Evolutionary conservation across 768 basidiomycete genomes (phyloP).

Genomic region (Russula foetens): DNA sequence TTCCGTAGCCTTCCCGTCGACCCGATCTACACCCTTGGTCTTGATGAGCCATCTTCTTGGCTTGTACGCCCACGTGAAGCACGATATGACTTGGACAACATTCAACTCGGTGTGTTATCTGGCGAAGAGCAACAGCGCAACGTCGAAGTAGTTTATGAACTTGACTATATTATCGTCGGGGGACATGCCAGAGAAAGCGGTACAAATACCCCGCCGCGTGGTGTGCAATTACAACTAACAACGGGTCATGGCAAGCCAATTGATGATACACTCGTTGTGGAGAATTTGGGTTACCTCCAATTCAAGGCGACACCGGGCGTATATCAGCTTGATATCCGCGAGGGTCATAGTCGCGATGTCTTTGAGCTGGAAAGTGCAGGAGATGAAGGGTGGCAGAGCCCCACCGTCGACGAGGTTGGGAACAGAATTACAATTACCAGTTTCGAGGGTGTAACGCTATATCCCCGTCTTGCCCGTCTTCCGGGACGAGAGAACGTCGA

Average conservation of each 20-base stretch:
- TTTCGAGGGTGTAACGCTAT: conserved; percentile 86
- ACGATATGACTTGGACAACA: conserved; percentile 91
- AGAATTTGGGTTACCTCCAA: conserved; percentile 93
- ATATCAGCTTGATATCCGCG: conserved; percentile 73
- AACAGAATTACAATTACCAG: conserved; percentile 74
- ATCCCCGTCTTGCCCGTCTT: conserved; percentile 63
- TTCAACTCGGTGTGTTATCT: conserved; percentile 66
- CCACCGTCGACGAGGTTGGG: conserved; percentile 56
- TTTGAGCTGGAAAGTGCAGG: conserved; percentile 82
- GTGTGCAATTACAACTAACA: conserved; percentile 81
- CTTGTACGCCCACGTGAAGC: conserved; percentile 86
- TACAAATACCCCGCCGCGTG: conserved; percentile 69
- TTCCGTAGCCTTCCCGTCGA: conserved; percentile 75
- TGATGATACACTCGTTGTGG: conserved; percentile 88
- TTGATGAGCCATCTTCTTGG: conserved; percentile 91
- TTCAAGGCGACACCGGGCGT: conserved; percentile 91
- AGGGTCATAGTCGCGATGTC: conserved; percentile 73
- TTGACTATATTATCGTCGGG: conserved; percentile 89
- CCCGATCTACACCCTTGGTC: conserved; percentile 88
- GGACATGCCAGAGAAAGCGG: conserved; percentile 81
- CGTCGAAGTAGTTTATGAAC: conserved; percentile 72
- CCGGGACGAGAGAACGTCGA: conserved; percentile 77
- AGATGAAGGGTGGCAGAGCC: conserved; percentile 83
- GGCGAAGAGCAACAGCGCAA: conserved; percentile 43
- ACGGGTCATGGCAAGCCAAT: conserved; percentile 36